phyloP scores from a whole-genome alignment of 1,284 basidiomycete species.

The Pyrrhoderma noxium region DNA sequence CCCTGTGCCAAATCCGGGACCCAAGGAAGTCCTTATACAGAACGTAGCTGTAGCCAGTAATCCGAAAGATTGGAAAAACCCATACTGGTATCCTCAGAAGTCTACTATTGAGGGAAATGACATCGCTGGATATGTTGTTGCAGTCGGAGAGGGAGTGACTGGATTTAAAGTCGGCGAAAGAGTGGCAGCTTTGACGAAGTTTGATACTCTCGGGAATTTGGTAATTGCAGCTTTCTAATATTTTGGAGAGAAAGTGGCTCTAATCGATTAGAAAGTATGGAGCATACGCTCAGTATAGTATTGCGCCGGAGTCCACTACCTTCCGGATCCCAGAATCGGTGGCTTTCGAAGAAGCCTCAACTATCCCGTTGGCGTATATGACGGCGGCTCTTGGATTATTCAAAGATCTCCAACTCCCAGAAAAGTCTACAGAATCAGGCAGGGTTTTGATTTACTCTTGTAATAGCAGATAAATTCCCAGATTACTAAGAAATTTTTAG shows the following conservation, averaged over 20 bases:
- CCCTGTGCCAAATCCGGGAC: conserved; percentile 16
- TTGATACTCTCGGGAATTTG: conserved; percentile 5
- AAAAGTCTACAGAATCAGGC: conserved; percentile 1
- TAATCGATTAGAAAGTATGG: conserved; percentile 8
- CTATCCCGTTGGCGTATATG: conserved; percentile 27
- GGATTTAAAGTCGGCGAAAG: conserved; percentile 18
- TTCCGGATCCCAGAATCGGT: conserved; percentile 5
- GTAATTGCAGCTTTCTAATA: neutral
- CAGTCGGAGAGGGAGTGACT: conserved; percentile 18
- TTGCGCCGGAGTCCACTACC: conserved; percentile 8
- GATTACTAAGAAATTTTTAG: too few species aligned
- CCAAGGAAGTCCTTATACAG: conserved; percentile 27
- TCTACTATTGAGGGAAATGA: conserved; percentile 19
- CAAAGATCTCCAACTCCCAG: conserved; percentile 22
- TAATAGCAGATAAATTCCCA: too few species aligned
- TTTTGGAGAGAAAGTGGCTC: neutral
- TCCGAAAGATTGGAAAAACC: conserved; percentile 29
- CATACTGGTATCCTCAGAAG: conserved; percentile 14
- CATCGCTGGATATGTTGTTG: conserved; percentile 16
- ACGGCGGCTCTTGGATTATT: conserved; percentile 29
- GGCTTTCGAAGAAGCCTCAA: conserved; percentile 28
- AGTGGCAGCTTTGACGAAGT: conserved; percentile 24
- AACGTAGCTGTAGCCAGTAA: conserved; percentile 28
- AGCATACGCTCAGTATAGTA: conserved; percentile 12
- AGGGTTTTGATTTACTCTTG: neutral